Base-by-base conservation (phyloP, 257 asterid genomes). In the Eustoma russellianum region DNA sequence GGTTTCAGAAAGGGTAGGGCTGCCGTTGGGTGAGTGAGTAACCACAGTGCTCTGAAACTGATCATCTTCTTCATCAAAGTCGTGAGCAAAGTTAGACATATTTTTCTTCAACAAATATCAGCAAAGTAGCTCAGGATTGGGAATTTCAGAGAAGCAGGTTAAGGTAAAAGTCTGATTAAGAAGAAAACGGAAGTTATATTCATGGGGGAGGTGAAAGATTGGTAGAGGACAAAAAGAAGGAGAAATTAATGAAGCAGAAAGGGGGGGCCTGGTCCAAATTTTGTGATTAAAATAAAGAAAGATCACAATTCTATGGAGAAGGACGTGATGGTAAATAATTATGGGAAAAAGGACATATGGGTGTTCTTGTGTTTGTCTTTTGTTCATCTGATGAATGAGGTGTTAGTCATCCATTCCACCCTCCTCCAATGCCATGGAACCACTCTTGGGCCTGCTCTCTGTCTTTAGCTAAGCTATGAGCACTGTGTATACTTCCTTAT, bases 31-130 rank as follows among this genome's bases (percentile, higher is more conserved):
- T 46, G 65, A 59, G 7, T 47, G 53, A 7, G 57, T 35, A 40
- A 40, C 28, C 30, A 40, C 18, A 9, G 54, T 51, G 46, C 33
- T 52, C 11, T 33, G 69, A 45, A 56, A 50, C 33, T 48, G 54
- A 59, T 64, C 55, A 16, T 46, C 53, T 1, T 60, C 68, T 30
- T 33, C 54, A 9, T 57, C 49, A 30, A 65, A 51, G 14, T 52
- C 65, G n/a, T 57, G 60, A 17, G 8, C 47, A 13, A 51, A n/a
- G 28, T 57, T 65, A 10, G 64, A 50, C 70, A 57, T 65, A 0
- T 30, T 60, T 50, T n/a, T 28, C 18, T 40, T 55, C 45, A 33
- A 38, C 7, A 2, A 35, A 35, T 35, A 35, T 6, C 8, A 6
- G 41, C 5, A 9, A 9, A 24, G 15, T n/a, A 19, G 43, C 49